Base-by-base conservation (phyloP, 495 filamentous ascomycete genomes). In the Tuber magnatum region DNA sequence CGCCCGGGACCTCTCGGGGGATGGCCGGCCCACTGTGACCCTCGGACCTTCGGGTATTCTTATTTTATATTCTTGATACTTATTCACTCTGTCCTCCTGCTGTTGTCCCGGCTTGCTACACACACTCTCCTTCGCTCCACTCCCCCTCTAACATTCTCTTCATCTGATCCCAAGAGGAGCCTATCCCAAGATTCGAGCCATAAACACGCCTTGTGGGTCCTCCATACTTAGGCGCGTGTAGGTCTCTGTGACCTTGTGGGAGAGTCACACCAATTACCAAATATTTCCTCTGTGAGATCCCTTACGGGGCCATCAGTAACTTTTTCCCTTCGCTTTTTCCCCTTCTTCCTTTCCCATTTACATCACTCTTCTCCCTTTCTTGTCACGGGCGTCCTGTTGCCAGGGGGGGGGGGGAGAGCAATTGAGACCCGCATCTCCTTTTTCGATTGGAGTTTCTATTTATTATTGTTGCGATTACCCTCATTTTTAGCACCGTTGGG, bases 161-260 rank as follows among this genome's bases (percentile, higher is more conserved):
- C 73, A 61, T 73, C 68, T 75, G 76, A 38, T 73, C 68, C 48
- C 22, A 32, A 43, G 32, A 35, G 69, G 69, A 42, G 56, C 38
- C 44, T n/a, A 32, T 44, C 71, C 51, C 32, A 41, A 71, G 39
- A 75, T 69, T 28, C 73, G 51, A 75, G 61, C 69, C 73, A 42
- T 41, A 69, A 72, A 72, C 70, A 32, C 72, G 70, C 51, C 51
- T 77, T 72, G 76, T 75, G 73, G 73, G 76, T 75, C 73, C 69
- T 48, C 72, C 39, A n/a, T 61, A 28, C n/a, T 61, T 10, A 3
- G 51, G 28, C 5, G 28, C 2, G 3, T n/a, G 51, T 32, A 61
- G 28, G 28, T 20, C 28, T 35, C 56, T 35, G 56, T 65, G 28
- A 35, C 28, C 56, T 4, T 0, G n/a, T 32, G 9, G 56, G 16